Percentiles rank a stretch among this genome's conserved stretches.
phyloP scores from a whole-genome alignment of 805 yeast species.

The Yamadazyma takamatsuzukensis region DNA sequence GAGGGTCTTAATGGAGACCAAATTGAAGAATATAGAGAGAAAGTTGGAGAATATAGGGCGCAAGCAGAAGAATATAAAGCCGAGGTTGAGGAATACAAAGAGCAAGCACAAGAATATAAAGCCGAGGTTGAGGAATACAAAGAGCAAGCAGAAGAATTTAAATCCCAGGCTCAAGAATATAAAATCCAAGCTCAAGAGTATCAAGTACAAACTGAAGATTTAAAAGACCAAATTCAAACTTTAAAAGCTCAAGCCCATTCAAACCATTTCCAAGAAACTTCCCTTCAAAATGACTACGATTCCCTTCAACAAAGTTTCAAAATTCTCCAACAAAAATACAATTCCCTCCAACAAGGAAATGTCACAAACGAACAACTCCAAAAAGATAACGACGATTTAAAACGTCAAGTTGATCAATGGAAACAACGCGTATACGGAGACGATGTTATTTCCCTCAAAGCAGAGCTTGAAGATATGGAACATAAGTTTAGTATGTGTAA shows the following conservation, averaged over 20 bases:
- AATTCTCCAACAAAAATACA: too few species aligned
- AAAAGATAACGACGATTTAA: constrained; percentile 1
- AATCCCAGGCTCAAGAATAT: neutral
- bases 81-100: neutral
- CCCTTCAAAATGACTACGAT: too few species aligned
- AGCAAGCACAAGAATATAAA: neutral
- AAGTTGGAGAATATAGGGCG: too few species aligned
- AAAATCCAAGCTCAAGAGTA: neutral
- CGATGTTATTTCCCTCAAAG: constrained; percentile 11
- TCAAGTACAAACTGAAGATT: constrained; percentile 1
- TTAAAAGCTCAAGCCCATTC: too few species aligned
- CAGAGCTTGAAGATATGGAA: constrained; percentile 13
- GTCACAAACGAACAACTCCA: too few species aligned
- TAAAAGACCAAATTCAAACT: neutral
- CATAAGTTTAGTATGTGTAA: too few species aligned
- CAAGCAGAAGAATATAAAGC: constrained; percentile 2
- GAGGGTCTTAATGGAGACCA: too few species aligned
- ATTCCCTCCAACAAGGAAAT: too few species aligned
- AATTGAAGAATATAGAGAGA: too few species aligned
- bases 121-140: neutral
- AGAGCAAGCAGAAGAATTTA: neutral
- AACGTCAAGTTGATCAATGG: neutral
- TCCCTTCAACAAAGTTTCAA: too few species aligned
- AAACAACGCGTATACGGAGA: constrained; percentile 1
- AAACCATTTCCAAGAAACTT: too few species aligned